Evolutionary conservation across 768 basidiomycete species (phyloP).

Genomic region (Sistotremastrum suecicum): DNA sequence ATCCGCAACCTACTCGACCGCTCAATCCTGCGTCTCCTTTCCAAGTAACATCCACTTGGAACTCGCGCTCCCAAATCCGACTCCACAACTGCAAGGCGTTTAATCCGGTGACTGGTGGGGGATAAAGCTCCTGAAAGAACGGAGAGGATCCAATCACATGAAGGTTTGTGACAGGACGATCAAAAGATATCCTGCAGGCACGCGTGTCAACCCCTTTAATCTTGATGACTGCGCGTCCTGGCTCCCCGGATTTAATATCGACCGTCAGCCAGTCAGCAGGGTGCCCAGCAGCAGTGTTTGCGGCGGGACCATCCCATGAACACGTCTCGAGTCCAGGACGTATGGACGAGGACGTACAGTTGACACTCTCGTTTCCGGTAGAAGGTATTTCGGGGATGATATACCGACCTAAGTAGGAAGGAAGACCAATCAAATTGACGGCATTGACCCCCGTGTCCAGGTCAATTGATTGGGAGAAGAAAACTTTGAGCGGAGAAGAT

Average conservation of each 20-base stretch:
- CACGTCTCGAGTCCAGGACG: constrained; percentile 31
- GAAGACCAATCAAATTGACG: constrained; percentile 26
- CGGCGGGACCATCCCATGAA: constrained; percentile 30
- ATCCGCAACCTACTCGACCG: constrained; percentile 46
- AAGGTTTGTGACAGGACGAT: constrained; percentile 29
- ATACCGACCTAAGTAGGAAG: constrained; percentile 25
- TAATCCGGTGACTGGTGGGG: constrained; percentile 16
- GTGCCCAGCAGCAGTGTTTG: constrained; percentile 13
- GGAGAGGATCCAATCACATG: constrained; percentile 27
- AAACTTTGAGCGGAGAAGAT: constrained; percentile 50
- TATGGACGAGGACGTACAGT: constrained; percentile 15
- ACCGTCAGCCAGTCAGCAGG: constrained; percentile 29
- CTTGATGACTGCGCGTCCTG: constrained; percentile 30
- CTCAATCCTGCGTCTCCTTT: constrained; percentile 11
- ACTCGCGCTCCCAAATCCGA: constrained; percentile 39
- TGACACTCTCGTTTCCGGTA: constrained; percentile 20
- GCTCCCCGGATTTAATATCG: constrained; percentile 25
- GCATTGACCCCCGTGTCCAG: constrained; percentile 19
- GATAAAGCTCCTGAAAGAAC: constrained; percentile 16
- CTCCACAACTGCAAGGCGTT: constrained; percentile 42
- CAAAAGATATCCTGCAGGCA: constrained; percentile 47
- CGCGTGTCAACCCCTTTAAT: constrained; percentile 49
- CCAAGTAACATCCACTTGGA: constrained; percentile 42
- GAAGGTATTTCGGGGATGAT: constrained; percentile 43
- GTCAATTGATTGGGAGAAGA: constrained; percentile 49